Evolutionary conservation across 2,329 filamentous ascomycete genomes (phyloP).

Genomic region (Pseudogymnoascus sp.): DNA sequence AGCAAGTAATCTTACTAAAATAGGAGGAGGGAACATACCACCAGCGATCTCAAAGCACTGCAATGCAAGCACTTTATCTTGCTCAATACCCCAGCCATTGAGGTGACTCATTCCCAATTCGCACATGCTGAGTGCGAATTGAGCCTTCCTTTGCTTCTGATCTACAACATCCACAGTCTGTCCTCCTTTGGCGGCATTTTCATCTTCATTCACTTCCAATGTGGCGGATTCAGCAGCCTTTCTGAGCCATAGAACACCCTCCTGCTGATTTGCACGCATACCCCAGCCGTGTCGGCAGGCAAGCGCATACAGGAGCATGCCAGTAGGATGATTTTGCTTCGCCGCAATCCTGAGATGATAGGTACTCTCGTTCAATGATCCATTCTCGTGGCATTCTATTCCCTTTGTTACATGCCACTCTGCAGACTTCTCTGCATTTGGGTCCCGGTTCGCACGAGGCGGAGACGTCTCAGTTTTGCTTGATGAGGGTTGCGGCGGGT

Average conservation of each 20-base stretch:
- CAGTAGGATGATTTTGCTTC: conserved; percentile 77
- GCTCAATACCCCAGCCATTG: conserved; percentile 96
- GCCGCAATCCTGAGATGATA: conserved; percentile 92
- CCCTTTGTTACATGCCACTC: conserved; percentile 89
- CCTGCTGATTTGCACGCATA: conserved; percentile 83
- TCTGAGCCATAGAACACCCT: conserved; percentile 86
- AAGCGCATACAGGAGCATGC: conserved; percentile 91
- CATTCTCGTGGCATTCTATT: conserved; percentile 82
- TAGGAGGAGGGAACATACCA: conserved; percentile 44
- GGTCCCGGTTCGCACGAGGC: not conserved
- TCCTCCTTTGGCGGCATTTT: conserved; percentile 57
- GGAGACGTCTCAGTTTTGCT: not conserved
- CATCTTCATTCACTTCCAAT: conserved; percentile 76
- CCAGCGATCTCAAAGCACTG: conserved; percentile 96
- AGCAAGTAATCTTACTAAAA: conserved; percentile 14
- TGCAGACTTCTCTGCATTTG: conserved; percentile 59
- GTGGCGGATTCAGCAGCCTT: conserved; percentile 83
- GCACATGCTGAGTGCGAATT: conserved; percentile 93
- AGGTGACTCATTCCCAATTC: conserved; percentile 94
- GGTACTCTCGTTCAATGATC: conserved; percentile 84
- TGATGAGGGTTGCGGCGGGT: conserved; percentile 9
- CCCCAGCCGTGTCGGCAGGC: conserved; percentile 97
- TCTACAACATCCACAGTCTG: conserved; percentile 61
- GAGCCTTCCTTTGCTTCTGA: conserved; percentile 77
- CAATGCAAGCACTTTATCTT: conserved; percentile 81